phyloP scores from a whole-genome alignment of 768 basidiomycete species.

The Gelatoporia subvermispora region DNA sequence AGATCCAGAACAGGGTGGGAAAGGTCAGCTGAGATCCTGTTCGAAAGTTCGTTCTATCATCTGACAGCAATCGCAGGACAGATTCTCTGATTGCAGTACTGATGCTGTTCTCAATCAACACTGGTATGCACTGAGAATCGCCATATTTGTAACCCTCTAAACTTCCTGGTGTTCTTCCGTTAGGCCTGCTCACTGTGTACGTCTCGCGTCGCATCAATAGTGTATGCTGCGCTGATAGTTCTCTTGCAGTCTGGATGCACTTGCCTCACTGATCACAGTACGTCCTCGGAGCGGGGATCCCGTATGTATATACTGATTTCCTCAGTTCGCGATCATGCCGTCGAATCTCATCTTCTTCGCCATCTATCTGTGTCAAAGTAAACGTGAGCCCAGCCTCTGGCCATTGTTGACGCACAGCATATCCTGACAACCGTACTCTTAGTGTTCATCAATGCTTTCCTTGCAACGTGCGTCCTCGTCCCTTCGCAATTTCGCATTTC shows the following conservation, averaged over 20 bases:
- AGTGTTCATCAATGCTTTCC: slow-evolving; percentile 57
- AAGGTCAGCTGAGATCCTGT: slow-evolving; percentile 27
- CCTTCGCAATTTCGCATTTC: not conserved
- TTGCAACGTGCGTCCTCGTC: slow-evolving; percentile 33
- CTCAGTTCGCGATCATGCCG: slow-evolving; percentile 45
- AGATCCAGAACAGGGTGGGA: slow-evolving; percentile 47
- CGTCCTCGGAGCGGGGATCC: slow-evolving; percentile 1
- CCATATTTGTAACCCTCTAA: not conserved
- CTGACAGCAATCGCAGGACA: slow-evolving; percentile 31
- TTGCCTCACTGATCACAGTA: slow-evolving; percentile 38
- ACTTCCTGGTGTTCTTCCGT: slow-evolving; percentile 25
- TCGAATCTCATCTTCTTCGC: slow-evolving; percentile 51
- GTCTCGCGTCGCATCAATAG: slow-evolving; percentile 9
- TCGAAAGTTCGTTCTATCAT: not conserved
- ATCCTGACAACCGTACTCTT: not conserved
- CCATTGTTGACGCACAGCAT: not conserved
- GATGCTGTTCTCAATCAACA: slow-evolving; percentile 50
- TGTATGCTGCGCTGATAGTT: not conserved
- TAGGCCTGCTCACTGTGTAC: slow-evolving; percentile 35
- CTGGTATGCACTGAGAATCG: slow-evolving; percentile 31
- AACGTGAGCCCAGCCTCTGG: slow-evolving; percentile 32
- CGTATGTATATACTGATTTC: not conserved
- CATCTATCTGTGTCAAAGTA: slow-evolving; percentile 49
- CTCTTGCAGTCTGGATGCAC: slow-evolving; percentile 39
- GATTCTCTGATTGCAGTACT: slow-evolving; percentile 44